phyloP scores from a whole-genome alignment of 1,284 basidiomycete species.

The Puccinia hordei region DNA sequence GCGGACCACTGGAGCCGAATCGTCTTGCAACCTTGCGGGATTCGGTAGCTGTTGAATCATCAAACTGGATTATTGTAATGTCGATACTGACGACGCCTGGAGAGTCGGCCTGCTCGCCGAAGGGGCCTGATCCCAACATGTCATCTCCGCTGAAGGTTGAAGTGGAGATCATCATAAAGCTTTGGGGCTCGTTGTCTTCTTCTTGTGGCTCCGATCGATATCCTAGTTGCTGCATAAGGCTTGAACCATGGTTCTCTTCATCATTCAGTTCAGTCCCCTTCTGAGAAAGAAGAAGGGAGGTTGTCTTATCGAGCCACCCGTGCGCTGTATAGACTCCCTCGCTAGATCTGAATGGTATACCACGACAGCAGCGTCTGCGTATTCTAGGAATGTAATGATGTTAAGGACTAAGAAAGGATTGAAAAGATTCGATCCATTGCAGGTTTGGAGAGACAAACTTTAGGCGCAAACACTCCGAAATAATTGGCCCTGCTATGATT shows the following conservation, averaged over 20 bases:
- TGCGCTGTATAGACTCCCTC: not conserved
- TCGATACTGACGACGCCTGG: slow-evolving; percentile 17
- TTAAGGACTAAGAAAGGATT: not conserved
- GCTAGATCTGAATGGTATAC: not conserved
- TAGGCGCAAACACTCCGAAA: not conserved
- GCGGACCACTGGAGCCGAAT: not conserved
- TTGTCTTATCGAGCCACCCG: not conserved
- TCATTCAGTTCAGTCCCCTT: not conserved
- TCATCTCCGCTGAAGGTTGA: slow-evolving; percentile 8
- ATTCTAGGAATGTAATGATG: not conserved
- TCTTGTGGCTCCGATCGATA: not conserved
- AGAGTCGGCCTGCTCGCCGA: not conserved
- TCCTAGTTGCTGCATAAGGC: not conserved
- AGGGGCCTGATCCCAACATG: not conserved
- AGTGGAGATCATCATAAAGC: slow-evolving; percentile 15
- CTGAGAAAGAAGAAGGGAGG: not conserved
- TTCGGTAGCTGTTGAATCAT: not conserved
- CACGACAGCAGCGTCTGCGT: slow-evolving; percentile 14
- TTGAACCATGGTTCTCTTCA: not conserved
- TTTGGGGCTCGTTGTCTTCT: not conserved
- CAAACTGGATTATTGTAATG: slow-evolving; percentile 11
- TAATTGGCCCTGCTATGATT: not conserved
- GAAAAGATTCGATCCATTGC: not conserved
- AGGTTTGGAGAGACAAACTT: not conserved
- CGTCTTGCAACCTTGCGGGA: slow-evolving; percentile 6